Conservation (phyloP, 2,329 filamentous ascomycete species). For the Penicillium sp. region DNA sequence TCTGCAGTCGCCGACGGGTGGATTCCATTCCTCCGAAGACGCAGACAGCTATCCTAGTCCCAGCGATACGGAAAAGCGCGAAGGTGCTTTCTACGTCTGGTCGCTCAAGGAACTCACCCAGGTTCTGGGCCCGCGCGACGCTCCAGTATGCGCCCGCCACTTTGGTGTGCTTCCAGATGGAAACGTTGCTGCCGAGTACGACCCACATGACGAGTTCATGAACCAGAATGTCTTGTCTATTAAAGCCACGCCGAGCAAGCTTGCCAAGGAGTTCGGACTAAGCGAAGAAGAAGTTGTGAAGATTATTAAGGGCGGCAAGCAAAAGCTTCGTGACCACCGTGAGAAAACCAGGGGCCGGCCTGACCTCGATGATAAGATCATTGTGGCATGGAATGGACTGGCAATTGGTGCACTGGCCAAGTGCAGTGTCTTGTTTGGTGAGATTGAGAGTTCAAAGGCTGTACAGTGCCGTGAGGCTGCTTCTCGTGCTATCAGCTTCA, state of each 20-base stretch:
- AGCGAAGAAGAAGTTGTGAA: conserved; percentile 67
- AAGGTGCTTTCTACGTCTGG: conserved; percentile 96
- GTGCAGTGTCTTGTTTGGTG: conserved; percentile 67
- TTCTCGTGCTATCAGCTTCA: conserved; percentile 68
- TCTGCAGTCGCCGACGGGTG: conserved; percentile 68
- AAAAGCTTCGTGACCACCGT: conserved; percentile 69
- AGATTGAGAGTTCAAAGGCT: conserved; percentile 59
- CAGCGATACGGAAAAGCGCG: conserved; percentile 78
- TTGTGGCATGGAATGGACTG: conserved; percentile 85
- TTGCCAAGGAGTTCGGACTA: conserved; percentile 75
- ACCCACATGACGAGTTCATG: conserved; percentile 91
- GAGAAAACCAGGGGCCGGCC: conserved; percentile 75
- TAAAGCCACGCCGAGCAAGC: conserved; percentile 64
- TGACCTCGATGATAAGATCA: conserved; percentile 81
- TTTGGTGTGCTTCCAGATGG: conserved; percentile 83
- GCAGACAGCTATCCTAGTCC: conserved; percentile 77
- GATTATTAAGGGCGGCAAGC: conserved; percentile 66
- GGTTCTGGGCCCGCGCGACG: conserved; percentile 68
- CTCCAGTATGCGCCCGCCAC: conserved; percentile 75
- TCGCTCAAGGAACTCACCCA: conserved; percentile 81
- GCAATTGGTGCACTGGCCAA: conserved; percentile 81
- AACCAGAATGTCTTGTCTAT: conserved; percentile 87
- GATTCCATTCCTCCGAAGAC: conserved; percentile 85
- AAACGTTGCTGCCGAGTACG: conserved; percentile 79
- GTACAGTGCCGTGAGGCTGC: conserved; percentile 66